phyloP scores from a whole-genome alignment of 179 eudicot genomes.

The Actinidia arguta region DNA sequence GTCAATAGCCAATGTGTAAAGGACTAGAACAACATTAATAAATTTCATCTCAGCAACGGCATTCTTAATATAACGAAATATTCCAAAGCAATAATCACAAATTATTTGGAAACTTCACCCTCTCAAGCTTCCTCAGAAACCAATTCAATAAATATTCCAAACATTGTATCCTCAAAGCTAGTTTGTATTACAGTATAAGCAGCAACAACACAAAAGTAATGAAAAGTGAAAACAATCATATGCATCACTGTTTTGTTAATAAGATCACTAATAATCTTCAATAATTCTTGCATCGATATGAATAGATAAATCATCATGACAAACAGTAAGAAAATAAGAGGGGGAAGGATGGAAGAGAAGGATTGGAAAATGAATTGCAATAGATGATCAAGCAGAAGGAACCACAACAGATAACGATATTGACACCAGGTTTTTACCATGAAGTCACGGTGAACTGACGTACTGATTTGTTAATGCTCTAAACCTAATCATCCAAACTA shows the following conservation, averaged over 20 bases:
- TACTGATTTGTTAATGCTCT: neutral
- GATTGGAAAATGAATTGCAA: neutral
- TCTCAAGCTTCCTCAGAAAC: neutral
- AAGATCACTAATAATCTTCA: neutral
- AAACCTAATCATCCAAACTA: conserved; percentile 11
- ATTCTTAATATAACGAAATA: neutral
- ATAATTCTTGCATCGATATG: neutral
- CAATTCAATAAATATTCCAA: neutral
- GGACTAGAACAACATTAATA: neutral
- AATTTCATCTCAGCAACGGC: neutral
- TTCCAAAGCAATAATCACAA: neutral
- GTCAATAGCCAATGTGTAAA: neutral
- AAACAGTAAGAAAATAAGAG: neutral
- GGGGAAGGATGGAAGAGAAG: neutral
- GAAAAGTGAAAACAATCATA: neutral
- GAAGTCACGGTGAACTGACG: neutral
- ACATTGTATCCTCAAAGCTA: neutral
- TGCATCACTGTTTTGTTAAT: neutral
- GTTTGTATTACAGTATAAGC: neutral
- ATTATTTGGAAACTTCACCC: neutral
- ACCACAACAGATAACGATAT: neutral
- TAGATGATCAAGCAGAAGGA: neutral
- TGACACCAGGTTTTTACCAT: neutral
- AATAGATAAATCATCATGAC: neutral
- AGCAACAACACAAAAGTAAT: neutral